A percentile compares a stretch with the other conserved stretches of the same genome.
These are phyloP conservation scores for Calocybe gambosa DNA, from an alignment of 1,284 basidiomycete species.

Conservation along the genomic window DNA sequence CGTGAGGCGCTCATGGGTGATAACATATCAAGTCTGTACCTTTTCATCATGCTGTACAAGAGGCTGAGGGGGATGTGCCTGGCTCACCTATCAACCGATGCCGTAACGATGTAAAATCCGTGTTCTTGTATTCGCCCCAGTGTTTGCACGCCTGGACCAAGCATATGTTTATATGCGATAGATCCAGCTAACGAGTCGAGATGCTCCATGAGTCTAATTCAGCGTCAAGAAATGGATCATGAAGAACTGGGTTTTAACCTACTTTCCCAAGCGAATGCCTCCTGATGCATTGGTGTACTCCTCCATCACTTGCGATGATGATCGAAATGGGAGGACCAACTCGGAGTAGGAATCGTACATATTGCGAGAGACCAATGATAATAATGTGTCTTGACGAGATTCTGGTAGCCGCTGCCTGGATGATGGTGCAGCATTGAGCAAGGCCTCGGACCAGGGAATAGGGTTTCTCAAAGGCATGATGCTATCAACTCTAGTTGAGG, in stretches of 20 bases:
- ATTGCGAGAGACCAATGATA: conserved; percentile 36
- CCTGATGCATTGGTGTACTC: conserved; percentile 66
- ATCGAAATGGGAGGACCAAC: conserved; percentile 55
- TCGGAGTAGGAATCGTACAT: conserved; percentile 72
- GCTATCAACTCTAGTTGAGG: conserved; percentile 23
- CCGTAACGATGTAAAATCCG: conserved; percentile 79
- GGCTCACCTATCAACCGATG: conserved; percentile 67
- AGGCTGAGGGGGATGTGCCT: background rate
- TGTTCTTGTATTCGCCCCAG: conserved; percentile 49
- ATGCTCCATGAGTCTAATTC: conserved; percentile 56
- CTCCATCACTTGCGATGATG: conserved; percentile 51
- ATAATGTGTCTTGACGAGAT: conserved; percentile 14
- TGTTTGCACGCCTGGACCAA: conserved; percentile 52
- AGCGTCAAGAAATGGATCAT: background rate
- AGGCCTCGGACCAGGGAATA: conserved; percentile 52
- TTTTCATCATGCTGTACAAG: background rate
- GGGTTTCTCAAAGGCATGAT: conserved; percentile 47
- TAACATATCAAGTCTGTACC: conserved; percentile 56
- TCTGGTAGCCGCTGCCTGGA: conserved; percentile 13
- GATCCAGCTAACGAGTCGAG: conserved; percentile 79
- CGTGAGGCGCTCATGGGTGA: conserved; percentile 49
- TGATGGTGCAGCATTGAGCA: conserved; percentile 30
- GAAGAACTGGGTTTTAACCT: conserved; percentile 11
- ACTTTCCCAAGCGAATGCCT: conserved; percentile 63
- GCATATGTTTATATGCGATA: conserved; percentile 77